phyloP scores from a whole-genome alignment of 1,284 basidiomycete species.

The Ceratobasidium papillatum region DNA sequence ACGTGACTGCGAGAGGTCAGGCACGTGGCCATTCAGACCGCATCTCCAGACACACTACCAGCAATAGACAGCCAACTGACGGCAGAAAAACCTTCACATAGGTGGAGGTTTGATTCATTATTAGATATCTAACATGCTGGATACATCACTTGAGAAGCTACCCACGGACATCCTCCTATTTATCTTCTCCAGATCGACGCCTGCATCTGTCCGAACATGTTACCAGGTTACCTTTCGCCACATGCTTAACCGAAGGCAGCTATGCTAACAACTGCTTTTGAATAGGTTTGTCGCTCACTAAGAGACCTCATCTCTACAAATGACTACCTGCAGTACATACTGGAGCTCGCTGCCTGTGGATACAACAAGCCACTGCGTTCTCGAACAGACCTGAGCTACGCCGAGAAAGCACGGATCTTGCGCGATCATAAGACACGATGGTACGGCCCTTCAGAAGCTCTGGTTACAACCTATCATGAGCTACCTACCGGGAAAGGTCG shows the following conservation, averaged over 20 bases:
- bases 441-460: not conserved
- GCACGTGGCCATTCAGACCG: too few species aligned
- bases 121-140: too few species aligned
- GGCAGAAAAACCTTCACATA: too few species aligned
- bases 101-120: too few species aligned
- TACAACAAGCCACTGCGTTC: not conserved
- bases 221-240: not conserved
- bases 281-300: not conserved
- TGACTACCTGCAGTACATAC: slow-evolving; percentile 6
- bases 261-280: not conserved
- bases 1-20: too few species aligned
- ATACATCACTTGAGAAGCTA: too few species aligned
- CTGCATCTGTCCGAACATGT: too few species aligned
- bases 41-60: too few species aligned
- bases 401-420: not conserved
- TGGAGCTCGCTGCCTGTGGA: not conserved
- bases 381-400: not conserved
- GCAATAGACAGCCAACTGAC: too few species aligned
- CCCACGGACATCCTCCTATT: too few species aligned
- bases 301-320: not conserved
- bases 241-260: not conserved
- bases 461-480: not conserved
- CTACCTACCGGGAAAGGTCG: not conserved
- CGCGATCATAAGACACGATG: not conserved
- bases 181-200: too few species aligned